These are phyloP conservation scores for Solanum chiquidenum DNA, from an alignment of 257 asterid genomes.

Conservation along the genomic window DNA sequence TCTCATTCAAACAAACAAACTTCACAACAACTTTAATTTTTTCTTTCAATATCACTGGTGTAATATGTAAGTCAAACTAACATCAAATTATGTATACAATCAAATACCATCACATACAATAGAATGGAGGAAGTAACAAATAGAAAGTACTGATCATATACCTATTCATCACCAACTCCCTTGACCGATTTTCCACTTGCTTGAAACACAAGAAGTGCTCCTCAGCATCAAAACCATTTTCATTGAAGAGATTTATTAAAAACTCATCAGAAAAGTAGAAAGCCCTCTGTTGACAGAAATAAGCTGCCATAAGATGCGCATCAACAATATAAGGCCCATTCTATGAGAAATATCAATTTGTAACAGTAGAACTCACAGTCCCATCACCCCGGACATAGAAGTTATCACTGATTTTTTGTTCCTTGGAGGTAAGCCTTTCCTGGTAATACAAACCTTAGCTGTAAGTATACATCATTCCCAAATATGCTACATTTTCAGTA, in stretches of 20 bases:
- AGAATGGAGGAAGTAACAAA: neutral
- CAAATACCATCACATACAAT: neutral
- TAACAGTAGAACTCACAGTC: constrained; percentile 53
- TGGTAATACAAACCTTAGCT: constrained; percentile 13
- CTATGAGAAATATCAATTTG: constrained; percentile 3
- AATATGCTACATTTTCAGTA: neutral
- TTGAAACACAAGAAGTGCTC: constrained; percentile 86
- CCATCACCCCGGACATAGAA: constrained; percentile 98
- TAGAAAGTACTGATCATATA: constrained; percentile 5
- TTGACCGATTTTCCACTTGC: constrained; percentile 88
- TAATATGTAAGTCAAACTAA: neutral
- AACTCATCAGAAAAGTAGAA: constrained; percentile 89
- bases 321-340: neutral
- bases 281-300: constrained; percentile 59
- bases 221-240: constrained; percentile 59
- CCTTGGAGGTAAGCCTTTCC: constrained; percentile 84
- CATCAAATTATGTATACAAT: neutral
- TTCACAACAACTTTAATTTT: neutral
- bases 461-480: neutral
- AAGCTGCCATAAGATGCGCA: constrained; percentile 8
- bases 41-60: neutral
- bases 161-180: constrained; percentile 87
- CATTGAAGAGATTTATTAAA: constrained; percentile 51
- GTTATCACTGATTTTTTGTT: constrained; percentile 88
- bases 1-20: neutral